Evolutionary conservation across 2,329 filamentous ascomycete species (phyloP).

Genomic region (Aspergillus latus): DNA sequence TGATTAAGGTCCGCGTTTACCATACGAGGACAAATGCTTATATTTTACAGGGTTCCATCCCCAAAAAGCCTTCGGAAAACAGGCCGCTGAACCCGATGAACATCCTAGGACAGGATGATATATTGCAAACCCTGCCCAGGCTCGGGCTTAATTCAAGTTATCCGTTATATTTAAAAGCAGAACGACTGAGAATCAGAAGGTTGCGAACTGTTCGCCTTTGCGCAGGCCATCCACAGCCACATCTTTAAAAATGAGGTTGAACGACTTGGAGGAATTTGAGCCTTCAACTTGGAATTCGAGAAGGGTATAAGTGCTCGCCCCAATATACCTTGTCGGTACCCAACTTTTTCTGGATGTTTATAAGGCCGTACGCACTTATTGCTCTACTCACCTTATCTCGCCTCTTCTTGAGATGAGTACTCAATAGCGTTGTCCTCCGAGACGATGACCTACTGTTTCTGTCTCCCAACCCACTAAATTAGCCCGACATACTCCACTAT

Average conservation of each 20-base stretch:
- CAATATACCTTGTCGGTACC: neutral
- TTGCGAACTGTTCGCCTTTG: no score
- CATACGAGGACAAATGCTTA: neutral
- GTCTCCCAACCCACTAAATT: slow-evolving; percentile 12
- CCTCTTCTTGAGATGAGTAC: neutral
- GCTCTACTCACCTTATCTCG: neutral
- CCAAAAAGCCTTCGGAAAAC: neutral
- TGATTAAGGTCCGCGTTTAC: neutral
- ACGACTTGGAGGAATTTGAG: neutral
- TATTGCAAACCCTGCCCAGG: neutral
- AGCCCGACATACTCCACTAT: slow-evolving; percentile 13
- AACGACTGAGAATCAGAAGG: no score
- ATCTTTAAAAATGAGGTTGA: no score
- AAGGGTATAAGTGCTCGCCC: neutral
- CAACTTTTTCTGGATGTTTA: neutral
- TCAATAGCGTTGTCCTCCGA: slow-evolving; percentile 24
- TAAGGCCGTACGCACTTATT: neutral
- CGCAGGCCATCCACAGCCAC: no score
- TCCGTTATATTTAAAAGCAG: no score
- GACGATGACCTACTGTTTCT: slow-evolving; percentile 25
- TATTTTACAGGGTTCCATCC: neutral
- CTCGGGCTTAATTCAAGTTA: no score
- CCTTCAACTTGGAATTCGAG: no score
- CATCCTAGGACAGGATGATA: neutral
- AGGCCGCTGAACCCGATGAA: neutral